Conservation (phyloP, 169 alveolate species). For the Cardiosporidium cionae region DNA sequence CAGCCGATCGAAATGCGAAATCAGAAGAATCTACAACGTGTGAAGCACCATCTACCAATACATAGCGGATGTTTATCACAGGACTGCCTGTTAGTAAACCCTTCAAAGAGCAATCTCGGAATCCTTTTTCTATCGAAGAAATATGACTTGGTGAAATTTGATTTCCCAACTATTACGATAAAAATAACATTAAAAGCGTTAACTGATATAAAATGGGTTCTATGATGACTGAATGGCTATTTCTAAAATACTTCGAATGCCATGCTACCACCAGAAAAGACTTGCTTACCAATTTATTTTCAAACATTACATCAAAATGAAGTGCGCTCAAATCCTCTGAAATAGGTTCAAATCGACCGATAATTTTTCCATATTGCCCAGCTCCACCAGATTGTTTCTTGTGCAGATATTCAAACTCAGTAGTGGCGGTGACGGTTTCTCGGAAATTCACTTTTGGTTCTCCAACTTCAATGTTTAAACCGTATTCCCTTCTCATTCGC, state of each 20-base stretch:
- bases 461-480: conserved; percentile 64
- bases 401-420: conserved; percentile 80
- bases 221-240: background rate
- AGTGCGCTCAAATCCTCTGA: conserved; percentile 44
- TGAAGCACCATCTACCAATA: conserved; percentile 75
- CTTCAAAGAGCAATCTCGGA: conserved; percentile 72
- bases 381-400: conserved; percentile 95
- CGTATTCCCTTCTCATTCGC: conserved; percentile 86
- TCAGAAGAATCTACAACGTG: conserved; percentile 90
- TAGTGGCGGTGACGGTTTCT: conserved; percentile 32
- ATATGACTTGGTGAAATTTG: conserved; percentile 85
- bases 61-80: conserved; percentile 79
- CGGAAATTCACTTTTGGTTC: conserved; percentile 86
- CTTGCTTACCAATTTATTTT: conserved; percentile 27
- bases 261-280: background rate
- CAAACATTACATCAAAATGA: no score
- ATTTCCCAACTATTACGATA: conserved; percentile 54
- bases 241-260: background rate
- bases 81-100: conserved; percentile 85
- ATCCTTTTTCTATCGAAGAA: conserved; percentile 88
- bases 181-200: no score
- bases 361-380: conserved; percentile 89
- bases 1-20: conserved; percentile 83
- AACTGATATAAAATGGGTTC: no score
- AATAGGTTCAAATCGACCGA: conserved; percentile 80